These are phyloP conservation scores for Chlorociboria aeruginascens DNA, from an alignment of 495 filamentous ascomycete species.

Conservation along the genomic window DNA sequence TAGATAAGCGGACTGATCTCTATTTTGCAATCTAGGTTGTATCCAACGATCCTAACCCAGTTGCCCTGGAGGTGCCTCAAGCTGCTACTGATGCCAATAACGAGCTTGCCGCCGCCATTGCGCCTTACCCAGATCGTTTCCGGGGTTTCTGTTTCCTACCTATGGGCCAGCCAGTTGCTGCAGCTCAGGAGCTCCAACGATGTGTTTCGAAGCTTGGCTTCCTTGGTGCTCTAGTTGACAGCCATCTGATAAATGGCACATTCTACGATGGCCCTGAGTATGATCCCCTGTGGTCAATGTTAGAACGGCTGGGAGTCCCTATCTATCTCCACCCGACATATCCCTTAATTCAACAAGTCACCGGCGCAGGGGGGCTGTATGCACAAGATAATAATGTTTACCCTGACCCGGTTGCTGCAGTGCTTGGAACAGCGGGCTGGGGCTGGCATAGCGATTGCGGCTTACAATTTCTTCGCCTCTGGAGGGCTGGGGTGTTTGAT, in stretches of 20 bases:
- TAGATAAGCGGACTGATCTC: too few species aligned
- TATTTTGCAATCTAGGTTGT: too few species aligned
- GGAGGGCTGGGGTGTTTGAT: constrained; percentile 30
- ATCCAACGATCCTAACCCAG: too few species aligned
- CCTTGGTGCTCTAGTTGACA: constrained; percentile 46
- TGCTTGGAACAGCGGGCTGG: constrained; percentile 30
- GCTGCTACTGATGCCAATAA: constrained; percentile 29
- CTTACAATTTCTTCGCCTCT: constrained; percentile 15
- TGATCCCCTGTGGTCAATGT: constrained; percentile 30
- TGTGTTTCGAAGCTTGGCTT: constrained; percentile 34
- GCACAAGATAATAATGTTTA: constrained; percentile 13
- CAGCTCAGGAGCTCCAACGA: constrained; percentile 38
- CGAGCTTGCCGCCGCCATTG: constrained; percentile 35
- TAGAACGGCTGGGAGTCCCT: constrained; percentile 41
- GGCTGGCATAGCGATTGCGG: constrained; percentile 37
- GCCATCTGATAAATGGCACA: constrained; percentile 32
- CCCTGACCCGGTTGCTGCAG: constrained; percentile 21
- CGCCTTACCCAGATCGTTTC: constrained; percentile 30
- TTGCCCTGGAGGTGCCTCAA: too few species aligned
- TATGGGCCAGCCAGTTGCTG: constrained; percentile 28
- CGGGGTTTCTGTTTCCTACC: constrained; percentile 44
- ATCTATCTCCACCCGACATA: constrained; percentile 49
- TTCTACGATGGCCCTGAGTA: constrained; percentile 27
- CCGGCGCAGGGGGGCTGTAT: constrained; percentile 28
- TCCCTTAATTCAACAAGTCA: constrained; percentile 34